These are phyloP conservation scores for Gamsiella multidivaricata DNA, from an alignment of 192 early-diverging fungal genomes.

Conservation along the genomic window DNA sequence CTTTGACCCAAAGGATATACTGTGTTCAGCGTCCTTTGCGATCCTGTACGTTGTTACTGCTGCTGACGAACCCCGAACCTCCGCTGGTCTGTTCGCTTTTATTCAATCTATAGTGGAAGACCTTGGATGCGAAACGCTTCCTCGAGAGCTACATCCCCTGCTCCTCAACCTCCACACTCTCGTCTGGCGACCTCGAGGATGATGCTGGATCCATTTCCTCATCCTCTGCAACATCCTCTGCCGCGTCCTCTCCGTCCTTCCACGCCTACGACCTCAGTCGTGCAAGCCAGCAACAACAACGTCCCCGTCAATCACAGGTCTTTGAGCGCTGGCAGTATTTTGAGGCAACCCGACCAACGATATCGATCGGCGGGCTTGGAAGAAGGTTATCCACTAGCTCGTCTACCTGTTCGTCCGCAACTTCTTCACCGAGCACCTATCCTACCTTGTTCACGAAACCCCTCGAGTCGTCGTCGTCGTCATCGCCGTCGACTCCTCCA, in stretches of 20 bases:
- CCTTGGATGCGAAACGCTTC: constrained; percentile 20
- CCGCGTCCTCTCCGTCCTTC: constrained; percentile 10
- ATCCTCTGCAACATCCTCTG: constrained; percentile 10
- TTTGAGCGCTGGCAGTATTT: constrained; percentile 32
- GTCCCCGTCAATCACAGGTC: constrained; percentile 10
- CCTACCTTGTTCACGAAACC: constrained; percentile 20
- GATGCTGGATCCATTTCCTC: constrained; percentile 27
- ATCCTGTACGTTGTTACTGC: background rate
- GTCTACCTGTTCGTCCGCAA: constrained; percentile 15
- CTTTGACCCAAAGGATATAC: background rate
- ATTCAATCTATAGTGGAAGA: constrained; percentile 29
- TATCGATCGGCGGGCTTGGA: constrained; percentile 28
- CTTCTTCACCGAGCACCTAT: constrained; percentile 23
- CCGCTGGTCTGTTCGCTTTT: background rate
- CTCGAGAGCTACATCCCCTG: constrained; percentile 25
- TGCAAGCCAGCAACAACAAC: constrained; percentile 2
- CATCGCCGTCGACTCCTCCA: background rate
- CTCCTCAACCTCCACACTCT: constrained; percentile 13
- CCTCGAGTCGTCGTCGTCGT: too few relatives aligned
- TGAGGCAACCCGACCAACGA: constrained; percentile 10
- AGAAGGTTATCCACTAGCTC: constrained; percentile 25
- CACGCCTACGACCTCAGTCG: constrained; percentile 8
- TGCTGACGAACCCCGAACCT: background rate
- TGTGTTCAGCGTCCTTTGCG: background rate
- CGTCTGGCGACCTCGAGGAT: constrained; percentile 27